These are phyloP conservation scores for Oryza punctata DNA, from an alignment of 176 grass and related monocot species.

Conservation along the genomic window DNA sequence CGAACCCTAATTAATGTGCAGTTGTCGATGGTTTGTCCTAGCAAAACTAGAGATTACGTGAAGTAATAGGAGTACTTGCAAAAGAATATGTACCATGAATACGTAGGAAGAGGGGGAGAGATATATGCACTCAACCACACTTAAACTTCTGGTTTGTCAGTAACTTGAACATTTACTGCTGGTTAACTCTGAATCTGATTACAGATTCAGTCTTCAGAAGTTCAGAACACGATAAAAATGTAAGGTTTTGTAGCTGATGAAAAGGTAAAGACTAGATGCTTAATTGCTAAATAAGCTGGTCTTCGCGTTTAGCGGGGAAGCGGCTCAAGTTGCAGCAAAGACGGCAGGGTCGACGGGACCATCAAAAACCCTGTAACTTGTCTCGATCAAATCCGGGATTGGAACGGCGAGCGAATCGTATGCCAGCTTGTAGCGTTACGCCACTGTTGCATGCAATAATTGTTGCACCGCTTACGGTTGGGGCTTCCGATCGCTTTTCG, in stretches of 20 bases:
- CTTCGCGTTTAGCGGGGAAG: neutral
- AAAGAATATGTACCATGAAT: neutral
- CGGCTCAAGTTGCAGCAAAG: neutral
- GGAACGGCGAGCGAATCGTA: conserved; percentile 1
- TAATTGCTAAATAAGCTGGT: neutral
- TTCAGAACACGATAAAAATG: neutral
- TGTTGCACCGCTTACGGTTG: conserved; percentile 15
- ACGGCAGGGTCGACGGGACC: neutral
- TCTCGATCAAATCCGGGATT: neutral
- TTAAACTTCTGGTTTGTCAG: neutral
- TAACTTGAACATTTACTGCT: neutral
- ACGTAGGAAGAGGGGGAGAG: neutral
- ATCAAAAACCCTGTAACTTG: neutral
- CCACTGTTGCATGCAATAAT: conserved; percentile 26
- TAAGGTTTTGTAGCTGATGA: neutral
- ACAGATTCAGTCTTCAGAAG: neutral
- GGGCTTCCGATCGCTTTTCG: neutral
- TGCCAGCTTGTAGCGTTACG: conserved; percentile 25
- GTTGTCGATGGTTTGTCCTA: neutral
- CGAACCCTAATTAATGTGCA: neutral
- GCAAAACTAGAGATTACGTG: neutral
- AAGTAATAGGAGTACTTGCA: neutral
- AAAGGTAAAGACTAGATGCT: neutral
- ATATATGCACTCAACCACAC: neutral
- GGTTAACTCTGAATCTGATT: neutral